Evolutionary conservation across 805 yeast genomes (phyloP), one percentile per base, ranked within the genome.

Genomic region (Cyberlindnera maritima): DNA sequence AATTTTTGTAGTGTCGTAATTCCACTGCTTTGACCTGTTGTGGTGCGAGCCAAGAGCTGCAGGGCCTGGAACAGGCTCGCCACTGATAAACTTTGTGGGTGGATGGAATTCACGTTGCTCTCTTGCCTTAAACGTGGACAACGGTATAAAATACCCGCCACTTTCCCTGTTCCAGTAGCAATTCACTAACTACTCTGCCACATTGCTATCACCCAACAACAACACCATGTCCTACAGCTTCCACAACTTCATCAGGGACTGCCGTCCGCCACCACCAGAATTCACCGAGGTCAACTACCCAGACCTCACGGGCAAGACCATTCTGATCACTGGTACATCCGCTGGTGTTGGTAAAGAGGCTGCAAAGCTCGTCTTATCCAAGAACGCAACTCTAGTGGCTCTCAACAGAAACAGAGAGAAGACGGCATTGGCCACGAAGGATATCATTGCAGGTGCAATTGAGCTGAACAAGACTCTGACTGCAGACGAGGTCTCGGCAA

Each of bases 401-500:
- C 63, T 66, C 5, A 69, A 70, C 36, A 65, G 80, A 46, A 63
- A 49, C 47, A 50, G 55, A 41, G 60, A 51, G n/a, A 70, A 68
- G 48, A 59, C 72, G 4, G 53, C 56, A 2, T 52, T 34, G 0
- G 67, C 66, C 17, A 59, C 67, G 15, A 60, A 55, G 8, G 50
- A 50, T 11, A 46, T 73, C 25, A 53, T 55, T 29, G 41, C 45
- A 2, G 62, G 61, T 28, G 23, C 43, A 17, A 40, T 60, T 5
- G 55, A 50, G 50, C 23, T 52, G 3, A 18, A 51, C 21, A 21
- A 40, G 5, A 7, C 5, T 2, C n/a, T 49, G 4, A 18, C 28
- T 1, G 32, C 17, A 4, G 46, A 41, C 33, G 6, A 44, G 47
- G 25, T 64, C 40, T 39, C 53, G 46, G 46, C 48, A 12, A 47